Conservation (phyloP, 441 rosid genomes). For the Gossypium lobatum region DNA sequence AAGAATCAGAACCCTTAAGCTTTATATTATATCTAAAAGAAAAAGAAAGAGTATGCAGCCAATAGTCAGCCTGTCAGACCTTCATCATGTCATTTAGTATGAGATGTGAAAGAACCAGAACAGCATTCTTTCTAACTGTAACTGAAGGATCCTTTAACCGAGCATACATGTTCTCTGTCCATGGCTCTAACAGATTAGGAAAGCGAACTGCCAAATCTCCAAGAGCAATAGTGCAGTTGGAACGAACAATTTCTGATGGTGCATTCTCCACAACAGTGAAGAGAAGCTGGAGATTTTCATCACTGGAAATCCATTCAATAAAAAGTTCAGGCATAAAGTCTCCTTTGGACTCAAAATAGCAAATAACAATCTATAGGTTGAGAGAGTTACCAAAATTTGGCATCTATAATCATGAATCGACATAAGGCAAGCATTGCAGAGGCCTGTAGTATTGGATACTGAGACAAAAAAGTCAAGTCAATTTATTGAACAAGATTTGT, state of each 20-base stretch:
- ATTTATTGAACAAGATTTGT: conserved; percentile 5
- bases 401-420: conserved; percentile 90
- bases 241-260: conserved; percentile 87
- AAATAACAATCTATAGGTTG: neutral
- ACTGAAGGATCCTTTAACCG: conserved; percentile 71
- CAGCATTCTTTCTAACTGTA: conserved; percentile 96
- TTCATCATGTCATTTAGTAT: conserved; percentile 99
- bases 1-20: conserved; percentile 17
- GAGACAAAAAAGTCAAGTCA: conserved; percentile 21
- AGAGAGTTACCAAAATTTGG: conserved; percentile 66
- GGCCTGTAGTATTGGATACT: conserved; percentile 92
- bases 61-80: conserved; percentile 38
- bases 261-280: conserved; percentile 95
- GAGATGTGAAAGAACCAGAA: conserved; percentile 96
- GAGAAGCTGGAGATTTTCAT: conserved; percentile 94
- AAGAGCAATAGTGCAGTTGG: conserved; percentile 92
- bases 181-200: conserved; percentile 93
- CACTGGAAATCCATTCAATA: conserved; percentile 45
- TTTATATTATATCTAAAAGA: neutral
- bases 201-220: conserved; percentile 98
- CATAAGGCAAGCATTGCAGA: conserved; percentile 96
- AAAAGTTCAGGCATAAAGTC: conserved; percentile 22
- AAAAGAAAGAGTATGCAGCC: conserved; percentile 13
- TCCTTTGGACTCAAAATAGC: conserved; percentile 3
- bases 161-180: conserved; percentile 96